These are phyloP conservation scores for Aaosphaeria arxii DNA, from an alignment of 2,329 filamentous ascomycete species.

Conservation along the genomic window DNA sequence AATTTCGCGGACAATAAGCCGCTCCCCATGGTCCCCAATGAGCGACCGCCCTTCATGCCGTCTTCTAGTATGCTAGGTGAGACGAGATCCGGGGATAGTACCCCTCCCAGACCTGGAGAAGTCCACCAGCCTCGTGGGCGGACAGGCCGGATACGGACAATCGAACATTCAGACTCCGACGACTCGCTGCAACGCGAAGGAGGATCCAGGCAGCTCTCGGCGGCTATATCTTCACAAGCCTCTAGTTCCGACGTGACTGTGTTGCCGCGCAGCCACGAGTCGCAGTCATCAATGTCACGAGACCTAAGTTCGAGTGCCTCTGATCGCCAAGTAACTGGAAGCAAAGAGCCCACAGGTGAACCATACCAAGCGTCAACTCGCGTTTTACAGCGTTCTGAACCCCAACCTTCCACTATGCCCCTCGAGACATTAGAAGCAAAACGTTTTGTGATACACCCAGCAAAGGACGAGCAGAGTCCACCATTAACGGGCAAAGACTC, in stretches of 20 bases:
- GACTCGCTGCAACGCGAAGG: constrained; percentile 15
- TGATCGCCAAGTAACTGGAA: neutral
- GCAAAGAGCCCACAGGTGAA: constrained; percentile 1
- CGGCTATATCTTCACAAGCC: constrained; percentile 2
- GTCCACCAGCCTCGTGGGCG: constrained; percentile 4
- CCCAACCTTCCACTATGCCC: constrained; percentile 3
- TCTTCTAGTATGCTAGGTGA: constrained; percentile 11
- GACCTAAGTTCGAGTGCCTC: constrained; percentile 16
- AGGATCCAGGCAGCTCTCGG: constrained; percentile 5
- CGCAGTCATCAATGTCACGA: neutral
- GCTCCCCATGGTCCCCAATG: constrained; percentile 30
- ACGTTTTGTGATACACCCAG: neutral
- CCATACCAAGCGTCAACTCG: constrained; percentile 8
- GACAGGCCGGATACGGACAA: constrained; percentile 9
- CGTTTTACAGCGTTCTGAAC: constrained; percentile 4
- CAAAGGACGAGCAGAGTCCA: constrained; percentile 23
- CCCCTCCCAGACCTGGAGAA: constrained; percentile 11
- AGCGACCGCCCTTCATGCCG: constrained; percentile 22
- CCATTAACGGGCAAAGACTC: constrained; percentile 36
- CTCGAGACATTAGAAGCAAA: constrained; percentile 7
- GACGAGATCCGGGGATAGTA: constrained; percentile 1
- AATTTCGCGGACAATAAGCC: constrained; percentile 35
- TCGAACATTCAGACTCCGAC: constrained; percentile 16
- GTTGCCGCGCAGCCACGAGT: constrained; percentile 7
- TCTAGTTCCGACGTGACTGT: constrained; percentile 12